phyloP scores from a whole-genome alignment of 768 basidiomycete genomes.

The Naganishia randhawae region DNA sequence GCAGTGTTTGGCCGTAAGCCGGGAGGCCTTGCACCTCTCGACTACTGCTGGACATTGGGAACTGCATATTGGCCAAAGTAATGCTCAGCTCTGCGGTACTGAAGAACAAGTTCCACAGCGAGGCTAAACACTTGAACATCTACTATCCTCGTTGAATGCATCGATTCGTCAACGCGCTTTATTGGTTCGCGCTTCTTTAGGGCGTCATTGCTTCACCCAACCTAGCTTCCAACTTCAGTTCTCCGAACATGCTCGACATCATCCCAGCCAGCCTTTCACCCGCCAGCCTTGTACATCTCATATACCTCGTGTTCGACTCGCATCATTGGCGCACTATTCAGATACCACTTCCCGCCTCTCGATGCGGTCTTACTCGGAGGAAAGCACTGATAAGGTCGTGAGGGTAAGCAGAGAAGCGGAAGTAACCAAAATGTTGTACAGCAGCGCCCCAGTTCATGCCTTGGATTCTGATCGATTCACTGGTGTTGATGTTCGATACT shows the following conservation, averaged over 20 bases:
- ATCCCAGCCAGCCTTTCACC: background rate
- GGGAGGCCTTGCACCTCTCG: background rate
- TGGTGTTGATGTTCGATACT: background rate
- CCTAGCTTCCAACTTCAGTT: background rate
- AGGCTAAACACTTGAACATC: constrained; percentile 11
- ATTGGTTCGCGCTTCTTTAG: constrained; percentile 2
- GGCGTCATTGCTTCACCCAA: background rate
- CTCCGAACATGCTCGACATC: too few relatives aligned
- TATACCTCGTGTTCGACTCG: too few relatives aligned
- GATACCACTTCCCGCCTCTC: too few relatives aligned
- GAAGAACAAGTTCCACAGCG: background rate
- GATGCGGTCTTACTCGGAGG: too few relatives aligned
- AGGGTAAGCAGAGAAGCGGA: too few relatives aligned
- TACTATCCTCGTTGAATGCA: background rate
- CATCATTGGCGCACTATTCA: too few relatives aligned
- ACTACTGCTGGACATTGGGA: background rate
- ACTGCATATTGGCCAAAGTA: background rate
- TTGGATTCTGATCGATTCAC: background rate
- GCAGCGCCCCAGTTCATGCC: too few relatives aligned
- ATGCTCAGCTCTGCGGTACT: background rate
- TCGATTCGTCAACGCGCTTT: constrained; percentile 23
- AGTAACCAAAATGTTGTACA: too few relatives aligned
- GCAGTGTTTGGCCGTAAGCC: background rate
- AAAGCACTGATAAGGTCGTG: too few relatives aligned
- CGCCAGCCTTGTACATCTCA: too few relatives aligned